Evolutionary conservation across 257 asterid species (phyloP).

Genomic region (Hygrophila difformis): DNA sequence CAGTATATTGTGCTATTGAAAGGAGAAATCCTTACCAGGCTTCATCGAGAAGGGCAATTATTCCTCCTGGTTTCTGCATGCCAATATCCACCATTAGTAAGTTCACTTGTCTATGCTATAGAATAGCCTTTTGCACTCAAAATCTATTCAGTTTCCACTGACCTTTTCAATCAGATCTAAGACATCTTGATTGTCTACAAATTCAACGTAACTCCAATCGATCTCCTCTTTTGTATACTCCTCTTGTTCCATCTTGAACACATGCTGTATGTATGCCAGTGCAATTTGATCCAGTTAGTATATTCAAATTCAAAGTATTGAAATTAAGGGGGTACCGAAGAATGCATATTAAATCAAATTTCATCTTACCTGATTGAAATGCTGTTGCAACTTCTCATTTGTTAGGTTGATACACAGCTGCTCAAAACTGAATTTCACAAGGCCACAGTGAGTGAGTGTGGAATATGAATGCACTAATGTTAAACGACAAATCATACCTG

Average conservation of each 20-base stretch:
- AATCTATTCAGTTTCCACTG: constrained; percentile 11
- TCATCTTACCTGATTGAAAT: constrained; percentile 77
- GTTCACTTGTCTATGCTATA: constrained; percentile 3
- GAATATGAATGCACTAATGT: neutral
- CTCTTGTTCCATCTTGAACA: constrained; percentile 98
- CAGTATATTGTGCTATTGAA: constrained; percentile 2
- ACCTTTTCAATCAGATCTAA: constrained; percentile 95
- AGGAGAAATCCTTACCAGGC: constrained; percentile 62
- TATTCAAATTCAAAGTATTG: neutral
- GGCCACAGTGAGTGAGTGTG: constrained; percentile 20
- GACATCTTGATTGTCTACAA: constrained; percentile 93
- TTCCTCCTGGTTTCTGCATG: constrained; percentile 95
- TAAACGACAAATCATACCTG: constrained; percentile 31
- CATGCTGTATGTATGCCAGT: constrained; percentile 50
- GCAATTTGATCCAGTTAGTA: constrained; percentile 14
- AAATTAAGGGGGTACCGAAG: constrained; percentile 8
- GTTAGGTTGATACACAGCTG: constrained; percentile 90
- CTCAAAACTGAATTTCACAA: constrained; percentile 49
- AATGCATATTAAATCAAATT: constrained; percentile 5
- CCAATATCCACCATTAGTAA: constrained; percentile 12
- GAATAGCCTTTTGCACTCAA: neutral
- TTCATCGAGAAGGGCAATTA: constrained; percentile 94
- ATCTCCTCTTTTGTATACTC: constrained; percentile 90
- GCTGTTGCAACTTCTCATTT: constrained; percentile 97
- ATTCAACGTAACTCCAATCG: constrained; percentile 94